Evolutionary conservation across 345 rosid genomes (phyloP), one percentile per base, ranked within the genome.

Genomic region (Brassica napus): DNA sequence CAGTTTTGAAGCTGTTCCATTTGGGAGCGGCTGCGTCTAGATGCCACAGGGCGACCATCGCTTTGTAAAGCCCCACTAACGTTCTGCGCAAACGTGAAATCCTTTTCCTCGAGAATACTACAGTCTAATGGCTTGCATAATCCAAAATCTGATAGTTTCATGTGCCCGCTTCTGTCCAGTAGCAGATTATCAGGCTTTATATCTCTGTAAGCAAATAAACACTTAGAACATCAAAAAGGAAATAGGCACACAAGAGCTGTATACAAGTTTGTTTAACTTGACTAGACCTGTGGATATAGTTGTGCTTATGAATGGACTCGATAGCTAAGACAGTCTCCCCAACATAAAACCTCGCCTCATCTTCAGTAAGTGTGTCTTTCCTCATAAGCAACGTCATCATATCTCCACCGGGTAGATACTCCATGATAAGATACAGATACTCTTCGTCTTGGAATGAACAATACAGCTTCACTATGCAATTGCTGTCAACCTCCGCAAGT

Each of bases 311-410:
- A 75, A 95, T 95, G 77, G 99, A 95, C 83, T 91, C 98, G 72
- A 95, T 95, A 23, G 99, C 98, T 78, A 95, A 84, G 80, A 95
- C 90, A 28, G 99, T 91, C 84, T 95, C 99, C 63, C 91, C 98
- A 78, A 95, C 93, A 85, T 95, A 95, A 87, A 95, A 95, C 73
- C 90, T 85, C 39, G 99, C 94, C 87, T 95, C 98, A 68, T 95
- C 94, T 82, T 93, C 99, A 44, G 99, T 89, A 81, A 95, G 85
- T 67, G 93, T 89, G 76, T 95, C 98, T 86, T 93, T 95, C 74
- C 99, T 87, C 99, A 95, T 95, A 16, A 95, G 86, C 78, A 95
- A 86, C 77, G 99, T 95, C 99, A 95, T 95, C 98, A 95, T 90
- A 90, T 95, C 99, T 81, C 99, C 99, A 73, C 99, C 99, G 77